Conservation (phyloP, 2,329 filamentous ascomycete genomes). For the Paraconiothyrium brasiliense region DNA sequence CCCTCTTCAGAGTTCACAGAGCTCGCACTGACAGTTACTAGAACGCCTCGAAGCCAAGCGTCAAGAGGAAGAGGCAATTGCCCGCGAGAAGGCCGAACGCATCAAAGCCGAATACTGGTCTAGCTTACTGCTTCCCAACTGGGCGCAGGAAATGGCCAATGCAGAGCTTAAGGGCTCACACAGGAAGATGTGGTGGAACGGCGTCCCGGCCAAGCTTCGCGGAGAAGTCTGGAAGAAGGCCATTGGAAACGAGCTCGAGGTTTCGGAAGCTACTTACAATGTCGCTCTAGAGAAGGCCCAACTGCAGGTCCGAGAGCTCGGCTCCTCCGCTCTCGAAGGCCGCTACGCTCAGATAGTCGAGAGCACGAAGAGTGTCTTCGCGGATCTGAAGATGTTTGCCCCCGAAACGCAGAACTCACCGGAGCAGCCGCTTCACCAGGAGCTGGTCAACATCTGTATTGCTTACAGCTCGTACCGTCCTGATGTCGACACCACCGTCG, state of each 20-base stretch:
- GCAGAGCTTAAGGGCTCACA: constrained; percentile 39
- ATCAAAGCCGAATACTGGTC: constrained; percentile 73
- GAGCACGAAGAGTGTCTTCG: constrained; percentile 74
- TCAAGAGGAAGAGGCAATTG: constrained; percentile 61
- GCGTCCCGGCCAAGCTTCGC: constrained; percentile 75
- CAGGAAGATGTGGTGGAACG: constrained; percentile 83
- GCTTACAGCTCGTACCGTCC: constrained; percentile 85
- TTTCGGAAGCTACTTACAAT: constrained; percentile 73
- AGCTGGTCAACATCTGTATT: constrained; percentile 75
- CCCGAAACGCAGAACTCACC: constrained; percentile 39
- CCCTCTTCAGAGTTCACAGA: background rate
- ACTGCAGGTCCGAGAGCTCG: constrained; percentile 65
- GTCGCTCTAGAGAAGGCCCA: constrained; percentile 75
- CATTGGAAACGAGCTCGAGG: constrained; percentile 76
- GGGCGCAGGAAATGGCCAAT: constrained; percentile 71
- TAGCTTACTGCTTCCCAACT: constrained; percentile 77
- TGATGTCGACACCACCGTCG: constrained; percentile 80
- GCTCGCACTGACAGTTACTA: constrained; percentile 27
- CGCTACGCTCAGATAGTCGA: constrained; percentile 40
- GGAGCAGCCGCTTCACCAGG: constrained; percentile 72
- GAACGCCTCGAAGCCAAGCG: constrained; percentile 46
- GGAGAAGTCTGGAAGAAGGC: constrained; percentile 75
- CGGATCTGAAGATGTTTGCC: constrained; percentile 77
- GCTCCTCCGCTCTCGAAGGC: constrained; percentile 49
- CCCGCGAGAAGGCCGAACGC: constrained; percentile 60